These are phyloP conservation scores for Xylaria sp. DNA, from an alignment of 2,329 filamentous ascomycete species.

Conservation along the genomic window DNA sequence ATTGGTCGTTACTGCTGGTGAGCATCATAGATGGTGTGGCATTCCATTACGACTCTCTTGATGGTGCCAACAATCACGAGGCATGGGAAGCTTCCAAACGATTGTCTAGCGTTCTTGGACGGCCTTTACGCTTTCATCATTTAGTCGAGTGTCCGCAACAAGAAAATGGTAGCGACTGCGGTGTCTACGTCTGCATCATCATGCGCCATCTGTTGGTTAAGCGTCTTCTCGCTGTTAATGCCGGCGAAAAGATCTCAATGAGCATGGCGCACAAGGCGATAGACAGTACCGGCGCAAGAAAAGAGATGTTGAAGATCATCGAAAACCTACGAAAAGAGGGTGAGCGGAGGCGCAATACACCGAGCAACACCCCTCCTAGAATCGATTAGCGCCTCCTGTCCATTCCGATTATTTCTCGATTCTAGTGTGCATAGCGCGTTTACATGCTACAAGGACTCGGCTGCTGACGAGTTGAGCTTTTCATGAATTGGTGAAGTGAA, in stretches of 20 bases:
- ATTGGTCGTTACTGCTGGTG: conserved; percentile 95
- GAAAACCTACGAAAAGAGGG: conserved; percentile 88
- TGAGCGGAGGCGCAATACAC: conserved; percentile 71
- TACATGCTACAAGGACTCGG: neutral
- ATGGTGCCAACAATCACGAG: conserved; percentile 78
- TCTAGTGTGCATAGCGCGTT: neutral
- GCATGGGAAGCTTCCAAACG: conserved; percentile 76
- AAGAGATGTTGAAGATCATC: conserved; percentile 92
- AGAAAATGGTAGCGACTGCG: conserved; percentile 92
- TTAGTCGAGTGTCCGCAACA: conserved; percentile 89
- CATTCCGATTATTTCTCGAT: neutral
- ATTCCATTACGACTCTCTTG: conserved; percentile 95
- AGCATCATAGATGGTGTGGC: conserved; percentile 88
- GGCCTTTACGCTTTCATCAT: conserved; percentile 78
- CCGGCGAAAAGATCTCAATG: conserved; percentile 91
- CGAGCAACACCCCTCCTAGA: conserved; percentile 55
- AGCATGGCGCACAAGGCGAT: conserved; percentile 87
- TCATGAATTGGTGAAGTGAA: neutral
- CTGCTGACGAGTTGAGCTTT: neutral
- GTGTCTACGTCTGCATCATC: conserved; percentile 92
- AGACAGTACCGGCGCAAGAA: conserved; percentile 81
- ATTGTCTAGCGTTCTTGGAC: conserved; percentile 74
- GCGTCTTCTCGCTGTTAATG: conserved; percentile 80
- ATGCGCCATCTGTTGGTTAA: conserved; percentile 95
- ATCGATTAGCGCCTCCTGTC: conserved; percentile 53